Evolutionary conservation across 2,329 filamentous ascomycete species (phyloP).

Genomic region (Fusarium brachygibbosum): DNA sequence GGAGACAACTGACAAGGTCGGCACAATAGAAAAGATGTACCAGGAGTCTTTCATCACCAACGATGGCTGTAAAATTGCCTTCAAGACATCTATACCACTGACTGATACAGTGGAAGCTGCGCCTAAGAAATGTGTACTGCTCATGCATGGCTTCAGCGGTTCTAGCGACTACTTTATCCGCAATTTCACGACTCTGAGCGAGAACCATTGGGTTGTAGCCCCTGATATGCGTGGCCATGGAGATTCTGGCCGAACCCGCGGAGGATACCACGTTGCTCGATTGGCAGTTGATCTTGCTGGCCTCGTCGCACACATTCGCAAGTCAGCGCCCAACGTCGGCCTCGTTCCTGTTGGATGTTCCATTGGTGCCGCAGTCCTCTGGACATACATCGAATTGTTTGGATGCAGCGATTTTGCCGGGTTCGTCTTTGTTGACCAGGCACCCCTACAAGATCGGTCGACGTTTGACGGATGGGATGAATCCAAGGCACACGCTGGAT

Average conservation of each 20-base stretch:
- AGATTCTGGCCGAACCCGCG: slow-evolving; percentile 39
- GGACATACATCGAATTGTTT: slow-evolving; percentile 48
- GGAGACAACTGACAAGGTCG: neutral
- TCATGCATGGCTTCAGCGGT: slow-evolving; percentile 50
- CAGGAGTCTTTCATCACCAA: slow-evolving; percentile 38
- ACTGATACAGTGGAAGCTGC: slow-evolving; percentile 9
- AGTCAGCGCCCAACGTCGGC: slow-evolving; percentile 28
- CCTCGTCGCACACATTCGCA: slow-evolving; percentile 41
- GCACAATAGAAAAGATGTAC: slow-evolving; percentile 30
- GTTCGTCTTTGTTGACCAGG: slow-evolving; percentile 49
- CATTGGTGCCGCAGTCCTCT: slow-evolving; percentile 49
- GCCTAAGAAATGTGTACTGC: slow-evolving; percentile 40
- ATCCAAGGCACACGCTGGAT: slow-evolving; percentile 44
- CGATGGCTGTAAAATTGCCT: slow-evolving; percentile 46
- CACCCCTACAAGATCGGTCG: slow-evolving; percentile 48
- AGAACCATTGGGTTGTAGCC: slow-evolving; percentile 45
- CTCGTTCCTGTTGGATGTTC: slow-evolving; percentile 48
- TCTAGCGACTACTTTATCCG: slow-evolving; percentile 48
- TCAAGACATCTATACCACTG: slow-evolving; percentile 44
- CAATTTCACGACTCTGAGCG: slow-evolving; percentile 39
- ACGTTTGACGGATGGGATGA: slow-evolving; percentile 44
- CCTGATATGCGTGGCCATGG: slow-evolving; percentile 50
- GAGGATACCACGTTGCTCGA: slow-evolving; percentile 49
- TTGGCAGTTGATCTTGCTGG: slow-evolving; percentile 43
- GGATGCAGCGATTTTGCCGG: slow-evolving; percentile 46